A percentile compares a stretch with the other conserved stretches of the same genome.
These are phyloP conservation scores for Silene uniflora DNA, from an alignment of 148 eudicot genomes.

Conservation along the genomic window DNA sequence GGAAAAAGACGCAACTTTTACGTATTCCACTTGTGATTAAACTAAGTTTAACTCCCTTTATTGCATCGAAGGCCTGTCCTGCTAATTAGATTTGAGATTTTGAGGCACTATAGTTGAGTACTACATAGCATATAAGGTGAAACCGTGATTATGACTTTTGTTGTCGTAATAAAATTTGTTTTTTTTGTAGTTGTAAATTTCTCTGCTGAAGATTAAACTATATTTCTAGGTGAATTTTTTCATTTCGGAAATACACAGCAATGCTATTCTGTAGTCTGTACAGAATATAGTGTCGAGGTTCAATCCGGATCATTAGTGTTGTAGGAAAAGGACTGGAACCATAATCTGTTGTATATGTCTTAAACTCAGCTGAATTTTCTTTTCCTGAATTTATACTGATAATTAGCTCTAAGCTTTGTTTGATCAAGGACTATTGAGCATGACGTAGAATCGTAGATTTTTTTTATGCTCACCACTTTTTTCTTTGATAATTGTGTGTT, in stretches of 20 bases:
- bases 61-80: background rate
- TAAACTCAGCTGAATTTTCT: background rate
- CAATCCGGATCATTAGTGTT: background rate
- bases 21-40: conserved; percentile 17
- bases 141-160: background rate
- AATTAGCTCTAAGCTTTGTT: background rate
- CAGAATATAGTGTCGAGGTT: background rate
- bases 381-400: background rate
- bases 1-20: conserved; percentile 18
- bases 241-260: background rate
- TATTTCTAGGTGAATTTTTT: background rate
- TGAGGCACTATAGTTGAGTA: background rate
- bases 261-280: background rate
- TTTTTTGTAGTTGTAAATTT: background rate
- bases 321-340: background rate
- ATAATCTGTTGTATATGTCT: background rate
- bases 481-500: background rate
- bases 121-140: background rate
- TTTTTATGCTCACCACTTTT: background rate
- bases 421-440: background rate
- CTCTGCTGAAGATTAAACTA: background rate
- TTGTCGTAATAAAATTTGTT: background rate
- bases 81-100: background rate
- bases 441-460: background rate
- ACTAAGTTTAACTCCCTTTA: conserved; percentile 9